phyloP scores from a whole-genome alignment of 1,284 basidiomycete species.

The Leccinum variabile region DNA sequence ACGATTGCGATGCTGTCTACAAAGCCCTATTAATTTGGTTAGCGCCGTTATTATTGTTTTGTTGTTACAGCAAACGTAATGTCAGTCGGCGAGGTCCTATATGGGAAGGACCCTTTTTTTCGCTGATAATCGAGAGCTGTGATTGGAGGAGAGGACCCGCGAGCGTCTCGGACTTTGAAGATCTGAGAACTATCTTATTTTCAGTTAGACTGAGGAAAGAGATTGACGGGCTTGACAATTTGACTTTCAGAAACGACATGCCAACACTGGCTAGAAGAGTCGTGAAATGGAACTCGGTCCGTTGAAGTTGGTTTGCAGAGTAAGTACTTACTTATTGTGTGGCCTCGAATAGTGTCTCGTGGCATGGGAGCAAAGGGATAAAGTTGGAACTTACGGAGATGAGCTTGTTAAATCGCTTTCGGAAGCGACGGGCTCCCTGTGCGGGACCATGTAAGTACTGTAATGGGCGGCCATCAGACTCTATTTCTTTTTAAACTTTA shows the following conservation, averaged over 20 bases:
- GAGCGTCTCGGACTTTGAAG: neutral
- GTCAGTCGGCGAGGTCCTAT: neutral
- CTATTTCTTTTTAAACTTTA: neutral
- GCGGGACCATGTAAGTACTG: neutral
- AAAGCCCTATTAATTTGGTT: neutral
- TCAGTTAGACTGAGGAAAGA: neutral
- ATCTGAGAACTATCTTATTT: neutral
- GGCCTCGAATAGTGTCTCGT: neutral
- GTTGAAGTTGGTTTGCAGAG: neutral
- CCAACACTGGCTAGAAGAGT: neutral
- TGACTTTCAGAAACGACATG: no score
- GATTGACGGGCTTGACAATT: neutral
- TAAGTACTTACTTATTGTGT: no score
- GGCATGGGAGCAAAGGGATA: neutral
- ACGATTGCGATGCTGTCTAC: no score
- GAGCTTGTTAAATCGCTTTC: neutral
- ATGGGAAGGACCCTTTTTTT: neutral
- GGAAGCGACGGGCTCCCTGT: conserved; percentile 13
- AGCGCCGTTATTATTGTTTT: neutral
- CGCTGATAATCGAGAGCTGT: neutral
- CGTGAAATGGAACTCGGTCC: neutral
- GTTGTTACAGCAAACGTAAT: neutral
- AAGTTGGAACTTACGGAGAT: neutral
- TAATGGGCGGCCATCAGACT: neutral
- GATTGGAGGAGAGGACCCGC: neutral